Evolutionary conservation across 441 rosid species (phyloP), one percentile per base, ranked within the genome.

Genomic region (Biscutella laevigata): DNA sequence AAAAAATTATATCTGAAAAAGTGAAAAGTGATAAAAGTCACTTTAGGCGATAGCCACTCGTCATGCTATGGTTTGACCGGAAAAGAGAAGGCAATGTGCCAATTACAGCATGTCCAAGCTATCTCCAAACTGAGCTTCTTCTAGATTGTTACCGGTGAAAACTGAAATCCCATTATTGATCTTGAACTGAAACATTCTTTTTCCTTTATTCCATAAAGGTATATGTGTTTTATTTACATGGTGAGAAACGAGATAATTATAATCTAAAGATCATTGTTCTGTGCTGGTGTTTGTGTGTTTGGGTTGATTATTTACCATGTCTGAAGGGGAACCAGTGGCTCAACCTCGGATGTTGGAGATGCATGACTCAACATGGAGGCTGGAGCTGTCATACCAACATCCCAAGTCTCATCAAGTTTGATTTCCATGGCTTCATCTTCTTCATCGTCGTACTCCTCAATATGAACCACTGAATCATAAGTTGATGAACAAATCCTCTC

Each of bases 41-140:
- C 99, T 28, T 40, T 66, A 46, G 63, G 88, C 25, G 90, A 81
- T 15, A 73, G 71, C 3, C 53, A 76, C 1, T 67, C 67, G 2
- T 68, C 84, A 1, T 88, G 99, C 64, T 67, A 81, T 16, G 92
- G 88, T 16, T 70, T 92, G 71, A 49, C 69, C 0, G 91, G 92
- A 20, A 76, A 67, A 5, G 54, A 72, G 20, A 80, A 67, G 65
- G 88, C 85, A 7, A 36, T 72, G 9, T 91, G 98, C 75, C 77
- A 66, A 27, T 35, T 83, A 48, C 64, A 72, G 56, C 69, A 53
- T 49, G 83, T 80, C 1, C 80, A 77, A 65, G 65, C 71, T 32
- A 59, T 69, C 16, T 60, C 79, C 24, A 73, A 90, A 63, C 71
- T 84, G 19, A 84, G 77, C 60, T 74, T 87, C 59, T 56, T 77